Percentiles rank a stretch among this genome's conserved stretches.
Evolutionary conservation across 257 asterid species (phyloP).

Genomic region (Jaltomata sinuosa): DNA sequence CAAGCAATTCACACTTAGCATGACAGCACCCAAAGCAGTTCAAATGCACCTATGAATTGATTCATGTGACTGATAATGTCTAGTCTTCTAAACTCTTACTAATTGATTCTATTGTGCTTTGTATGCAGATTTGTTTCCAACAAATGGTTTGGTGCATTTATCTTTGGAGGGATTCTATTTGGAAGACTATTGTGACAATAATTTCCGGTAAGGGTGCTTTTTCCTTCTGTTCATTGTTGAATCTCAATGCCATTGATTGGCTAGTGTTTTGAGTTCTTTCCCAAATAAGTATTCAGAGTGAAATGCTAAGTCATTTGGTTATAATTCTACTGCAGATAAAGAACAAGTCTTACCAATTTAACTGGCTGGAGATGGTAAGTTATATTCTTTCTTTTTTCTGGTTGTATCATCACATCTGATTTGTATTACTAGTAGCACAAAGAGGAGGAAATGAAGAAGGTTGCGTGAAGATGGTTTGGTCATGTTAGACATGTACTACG

Average conservation of each 20-base stretch:
- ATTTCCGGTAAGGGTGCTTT: background rate
- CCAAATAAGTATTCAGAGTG: background rate
- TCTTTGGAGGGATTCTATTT: slow-evolving; percentile 54
- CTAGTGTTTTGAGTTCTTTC: background rate
- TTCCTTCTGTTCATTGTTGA: background rate
- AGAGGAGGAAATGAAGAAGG: background rate
- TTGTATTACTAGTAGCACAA: slow-evolving; percentile 5
- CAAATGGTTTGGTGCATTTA: slow-evolving; percentile 79
- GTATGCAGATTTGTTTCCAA: slow-evolving; percentile 67
- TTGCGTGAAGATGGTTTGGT: background rate
- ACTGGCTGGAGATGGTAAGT: background rate
- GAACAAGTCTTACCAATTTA: background rate
- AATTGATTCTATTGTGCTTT: background rate
- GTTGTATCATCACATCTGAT: background rate
- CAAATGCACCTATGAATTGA: background rate
- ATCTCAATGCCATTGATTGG: background rate
- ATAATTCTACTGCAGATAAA: background rate
- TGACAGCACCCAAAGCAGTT: background rate
- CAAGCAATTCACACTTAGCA: background rate
- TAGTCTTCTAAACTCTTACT: background rate
- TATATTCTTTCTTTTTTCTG: background rate
- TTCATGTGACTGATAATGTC: background rate
- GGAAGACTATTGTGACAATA: slow-evolving; percentile 47
- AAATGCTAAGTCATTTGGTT: background rate
- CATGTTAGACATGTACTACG: background rate